Evolutionary conservation across 495 filamentous ascomycete species (phyloP), one percentile per base, ranked within the genome.

Genomic region (Tuber calosporum): DNA sequence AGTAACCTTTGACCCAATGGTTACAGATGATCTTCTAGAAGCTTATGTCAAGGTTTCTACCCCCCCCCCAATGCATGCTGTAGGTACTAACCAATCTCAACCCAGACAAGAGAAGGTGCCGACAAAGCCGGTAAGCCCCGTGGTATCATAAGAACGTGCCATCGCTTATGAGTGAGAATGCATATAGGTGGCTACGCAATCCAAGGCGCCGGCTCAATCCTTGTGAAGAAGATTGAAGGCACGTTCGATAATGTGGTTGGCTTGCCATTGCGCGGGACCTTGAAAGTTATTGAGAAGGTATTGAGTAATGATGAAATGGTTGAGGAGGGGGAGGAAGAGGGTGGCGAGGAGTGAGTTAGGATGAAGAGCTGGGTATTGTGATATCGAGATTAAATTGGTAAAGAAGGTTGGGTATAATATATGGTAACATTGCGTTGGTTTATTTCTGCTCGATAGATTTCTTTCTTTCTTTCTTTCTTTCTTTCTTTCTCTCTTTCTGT

Each of bases 191-290:
- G 95, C 0, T 99, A 99, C 83, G 96, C 93, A 15, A 85, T 98
- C 66, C 95, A 99, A 83, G 94, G 94, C 3, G 81, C 94, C 3
- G 95, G 92, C n/a, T 87, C 89, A 2, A 86, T 97, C 77, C 81
- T 98, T 72, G 87, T 99, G 26, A 93, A 97, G 83, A 89, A 86
- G 83, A 90, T 99, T 72, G 90, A 97, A 76, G 96, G 95, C 9
- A 88, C 88, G 67, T 93, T 89, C 80, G 94, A 99, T 86, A 98
- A 98, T 85, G 95, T 98, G 9, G 88, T 99, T 69, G 95, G 96
- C n/a, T 82, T 99, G 84, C 95, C 95, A 41, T 84, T 99, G 71
- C 87, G 92, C 81, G 87, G 89, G 79, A 92, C 89, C 37, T 81
- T 97, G 83, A 89, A 88, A 83, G 80, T 97, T 73, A 94, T 96